Conservation (phyloP, 2,329 filamentous ascomycete genomes). For the Fusarium sp. region DNA sequence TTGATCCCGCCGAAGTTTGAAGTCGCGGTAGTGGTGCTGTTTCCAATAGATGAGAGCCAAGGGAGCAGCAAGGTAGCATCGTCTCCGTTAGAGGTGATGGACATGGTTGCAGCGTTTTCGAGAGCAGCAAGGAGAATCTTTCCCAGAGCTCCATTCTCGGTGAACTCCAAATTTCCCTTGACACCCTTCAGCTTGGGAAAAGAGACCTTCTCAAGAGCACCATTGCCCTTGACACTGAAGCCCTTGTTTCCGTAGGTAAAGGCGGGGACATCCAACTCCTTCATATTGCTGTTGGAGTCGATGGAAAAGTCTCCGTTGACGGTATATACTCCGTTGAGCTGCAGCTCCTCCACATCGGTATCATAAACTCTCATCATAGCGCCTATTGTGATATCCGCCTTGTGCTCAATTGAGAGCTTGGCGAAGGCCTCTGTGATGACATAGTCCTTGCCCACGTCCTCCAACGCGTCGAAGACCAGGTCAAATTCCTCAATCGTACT, state of each 20-base stretch:
- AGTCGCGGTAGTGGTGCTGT: constrained; percentile 44
- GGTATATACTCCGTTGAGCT: constrained; percentile 42
- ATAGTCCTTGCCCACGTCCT: constrained; percentile 43
- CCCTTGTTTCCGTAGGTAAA: constrained; percentile 44
- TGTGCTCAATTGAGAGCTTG: constrained; percentile 41
- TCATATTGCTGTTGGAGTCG: constrained; percentile 42
- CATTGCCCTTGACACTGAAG: constrained; percentile 42
- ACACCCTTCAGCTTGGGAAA: constrained; percentile 45
- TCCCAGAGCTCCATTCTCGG: constrained; percentile 40
- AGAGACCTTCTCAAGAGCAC: constrained; percentile 33
- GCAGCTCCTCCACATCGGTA: constrained; percentile 37
- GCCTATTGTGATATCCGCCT: constrained; percentile 33
- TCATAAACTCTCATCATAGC: constrained; percentile 45
- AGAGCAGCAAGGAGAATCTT: constrained; percentile 40
- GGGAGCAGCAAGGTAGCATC: constrained; percentile 39
- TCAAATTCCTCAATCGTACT: constrained; percentile 36
- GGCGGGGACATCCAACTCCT: constrained; percentile 29
- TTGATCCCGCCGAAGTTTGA: constrained; percentile 39
- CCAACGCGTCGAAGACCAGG: constrained; percentile 39
- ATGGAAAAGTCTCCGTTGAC: constrained; percentile 46
- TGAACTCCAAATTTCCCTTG: constrained; percentile 46
- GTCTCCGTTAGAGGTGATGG: constrained; percentile 45
- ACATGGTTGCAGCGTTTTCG: constrained; percentile 46
- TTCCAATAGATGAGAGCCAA: constrained; percentile 42
- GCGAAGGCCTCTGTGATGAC: constrained; percentile 43